These are phyloP conservation scores for Apocynum venetum DNA, from an alignment of 257 asterid species.

Conservation along the genomic window DNA sequence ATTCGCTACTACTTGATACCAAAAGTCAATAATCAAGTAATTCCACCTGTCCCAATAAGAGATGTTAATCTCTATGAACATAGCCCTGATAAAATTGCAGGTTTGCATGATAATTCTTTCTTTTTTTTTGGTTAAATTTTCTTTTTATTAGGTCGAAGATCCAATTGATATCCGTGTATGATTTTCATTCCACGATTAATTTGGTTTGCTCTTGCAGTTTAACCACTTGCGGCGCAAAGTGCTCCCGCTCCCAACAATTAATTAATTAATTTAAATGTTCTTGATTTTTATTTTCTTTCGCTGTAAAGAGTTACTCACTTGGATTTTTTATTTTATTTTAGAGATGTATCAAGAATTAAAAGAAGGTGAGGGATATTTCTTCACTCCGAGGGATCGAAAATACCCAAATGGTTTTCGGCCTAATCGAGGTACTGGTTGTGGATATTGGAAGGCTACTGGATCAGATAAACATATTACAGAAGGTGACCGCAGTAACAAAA, in stretches of 20 bases:
- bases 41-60: constrained; percentile 42
- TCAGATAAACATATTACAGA: constrained; percentile 31
- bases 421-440: constrained; percentile 68
- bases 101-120: constrained; percentile 19
- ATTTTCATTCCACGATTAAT: too few species aligned
- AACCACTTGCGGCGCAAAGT: too few species aligned
- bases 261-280: too few species aligned
- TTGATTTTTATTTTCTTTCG: background rate
- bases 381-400: constrained; percentile 64
- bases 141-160: background rate
- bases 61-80: constrained; percentile 74
- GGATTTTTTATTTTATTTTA: background rate
- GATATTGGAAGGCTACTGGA: constrained; percentile 87
- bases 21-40: constrained; percentile 34
- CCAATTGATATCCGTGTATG: too few species aligned
- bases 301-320: background rate
- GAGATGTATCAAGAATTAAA: constrained; percentile 56
- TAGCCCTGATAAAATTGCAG: constrained; percentile 83
- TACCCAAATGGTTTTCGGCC: constrained; percentile 74
- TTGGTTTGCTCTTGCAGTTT: too few species aligned
- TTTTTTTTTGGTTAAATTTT: background rate
- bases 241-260: too few species aligned
- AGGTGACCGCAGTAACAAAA: background rate
- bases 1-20: constrained; percentile 67
- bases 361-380: constrained; percentile 82